phyloP scores from a whole-genome alignment of 1,139 yeast genomes.

The Yamadazyma atmosphaerica region DNA sequence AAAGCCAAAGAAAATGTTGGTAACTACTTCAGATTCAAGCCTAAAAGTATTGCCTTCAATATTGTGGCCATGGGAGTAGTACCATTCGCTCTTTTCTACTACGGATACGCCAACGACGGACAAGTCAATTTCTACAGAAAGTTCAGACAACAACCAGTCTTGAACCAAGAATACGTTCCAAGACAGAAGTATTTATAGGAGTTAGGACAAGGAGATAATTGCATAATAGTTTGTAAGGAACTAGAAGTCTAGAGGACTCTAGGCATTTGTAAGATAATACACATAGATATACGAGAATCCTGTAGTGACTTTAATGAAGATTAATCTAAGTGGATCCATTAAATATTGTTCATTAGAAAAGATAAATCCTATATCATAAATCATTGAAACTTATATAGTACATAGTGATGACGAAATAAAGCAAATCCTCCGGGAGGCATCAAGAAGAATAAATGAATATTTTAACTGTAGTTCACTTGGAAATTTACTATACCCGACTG shows the following conservation, averaged over 20 bases:
- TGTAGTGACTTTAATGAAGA: too few species aligned
- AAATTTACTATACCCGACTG: slow-evolving; percentile 40
- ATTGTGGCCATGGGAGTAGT: slow-evolving; percentile 38
- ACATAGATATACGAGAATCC: too few species aligned
- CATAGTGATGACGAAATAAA: slow-evolving; percentile 2
- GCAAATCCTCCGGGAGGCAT: not conserved
- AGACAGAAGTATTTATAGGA: slow-evolving; percentile 45
- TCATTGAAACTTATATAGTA: not conserved
- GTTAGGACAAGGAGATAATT: not conserved
- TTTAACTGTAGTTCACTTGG: slow-evolving; percentile 23
- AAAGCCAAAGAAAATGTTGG: slow-evolving; percentile 44
- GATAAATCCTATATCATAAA: not conserved
- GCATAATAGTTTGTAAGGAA: not conserved
- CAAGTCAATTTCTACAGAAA: slow-evolving; percentile 31
- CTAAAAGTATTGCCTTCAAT: slow-evolving; percentile 39
- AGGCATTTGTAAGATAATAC: too few species aligned
- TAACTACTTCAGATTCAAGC: slow-evolving; percentile 46
- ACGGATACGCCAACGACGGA: slow-evolving; percentile 43
- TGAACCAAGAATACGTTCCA: slow-evolving; percentile 43
- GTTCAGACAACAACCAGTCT: slow-evolving; percentile 38
- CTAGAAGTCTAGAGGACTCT: not conserved
- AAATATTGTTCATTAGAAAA: slow-evolving; percentile 1
- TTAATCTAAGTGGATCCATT: too few species aligned
- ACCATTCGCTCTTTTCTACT: slow-evolving; percentile 38
- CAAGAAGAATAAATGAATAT: not conserved